Conservation (phyloP, 164 flowering plant species). For the Euptelea pleiosperma region DNA sequence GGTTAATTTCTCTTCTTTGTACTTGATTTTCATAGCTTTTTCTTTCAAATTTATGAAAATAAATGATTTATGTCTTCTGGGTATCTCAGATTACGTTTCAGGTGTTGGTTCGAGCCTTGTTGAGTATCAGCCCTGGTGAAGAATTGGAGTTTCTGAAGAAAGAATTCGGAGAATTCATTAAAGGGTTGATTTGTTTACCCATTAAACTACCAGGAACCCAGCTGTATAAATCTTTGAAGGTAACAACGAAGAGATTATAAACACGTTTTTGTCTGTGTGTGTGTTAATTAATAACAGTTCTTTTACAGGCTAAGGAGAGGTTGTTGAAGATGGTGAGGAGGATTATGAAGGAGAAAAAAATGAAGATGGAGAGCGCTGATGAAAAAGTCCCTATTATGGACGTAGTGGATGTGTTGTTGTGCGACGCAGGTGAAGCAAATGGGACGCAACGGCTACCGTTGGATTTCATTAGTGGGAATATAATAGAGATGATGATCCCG, state of each 20-base stretch:
- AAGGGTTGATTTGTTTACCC: slow-evolving; percentile 83
- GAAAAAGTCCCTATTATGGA: slow-evolving; percentile 30
- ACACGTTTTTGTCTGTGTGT: too few species aligned
- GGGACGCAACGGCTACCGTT: slow-evolving; percentile 38
- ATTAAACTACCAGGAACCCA: slow-evolving; percentile 83
- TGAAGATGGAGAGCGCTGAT: slow-evolving; percentile 23
- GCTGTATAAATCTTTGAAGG: slow-evolving; percentile 80
- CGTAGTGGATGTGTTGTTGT: slow-evolving; percentile 59
- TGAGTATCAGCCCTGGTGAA: slow-evolving; percentile 72
- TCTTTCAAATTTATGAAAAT: too few species aligned
- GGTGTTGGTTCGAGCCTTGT: slow-evolving; percentile 63
- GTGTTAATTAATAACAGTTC: too few species aligned
- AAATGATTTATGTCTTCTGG: too few species aligned
- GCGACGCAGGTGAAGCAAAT: slow-evolving; percentile 36
- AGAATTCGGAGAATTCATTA: slow-evolving; percentile 73
- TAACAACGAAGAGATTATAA: slow-evolving; percentile 15
- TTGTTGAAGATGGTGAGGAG: slow-evolving; percentile 50
- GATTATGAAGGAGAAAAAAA: slow-evolving; percentile 57
- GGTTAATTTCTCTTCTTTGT: background rate
- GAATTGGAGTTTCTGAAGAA: slow-evolving; percentile 57
- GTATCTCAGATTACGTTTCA: slow-evolving; percentile 64
- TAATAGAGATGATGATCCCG: slow-evolving; percentile 97
- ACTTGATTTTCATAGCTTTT: too few species aligned
- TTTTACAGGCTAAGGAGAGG: slow-evolving; percentile 69
- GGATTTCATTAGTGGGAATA: slow-evolving; percentile 61